Base-by-base conservation (phyloP, 495 filamentous ascomycete species). In the Lophium mytilinum region DNA sequence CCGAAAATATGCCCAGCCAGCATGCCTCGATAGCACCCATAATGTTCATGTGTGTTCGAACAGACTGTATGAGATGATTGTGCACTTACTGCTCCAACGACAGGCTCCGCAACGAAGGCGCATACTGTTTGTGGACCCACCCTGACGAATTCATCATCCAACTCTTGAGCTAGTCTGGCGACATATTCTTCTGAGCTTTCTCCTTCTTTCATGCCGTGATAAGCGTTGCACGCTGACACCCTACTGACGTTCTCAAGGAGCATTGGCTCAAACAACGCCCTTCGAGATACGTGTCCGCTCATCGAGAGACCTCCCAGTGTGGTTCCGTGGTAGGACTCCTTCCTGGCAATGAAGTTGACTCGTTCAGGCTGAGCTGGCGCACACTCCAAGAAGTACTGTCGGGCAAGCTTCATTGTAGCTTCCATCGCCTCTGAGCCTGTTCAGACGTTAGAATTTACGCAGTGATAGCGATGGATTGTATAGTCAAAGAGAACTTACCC, bases 71-170 rank as follows among this genome's bases (percentile, higher is more conserved):
- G 35, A 53, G 19, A n/a, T 21, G 37, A 33, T 21, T 17, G 37
- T 33, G 11, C 1, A 66, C 65, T 68, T 57, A 68, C 65, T 15
- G 80, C 80, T 10, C 80, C 81, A 52, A 78, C 79, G n/a, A 83
- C 75, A 3, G 88, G 82, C 65, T 94, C 89, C 1, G 83, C 82
- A 34, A 93, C 72, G 58, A 93, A 90, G 2, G 86, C 90, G 57
- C 81, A 84, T 9, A 93, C 87, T 1, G 72, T 89, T 1, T 84
- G 73, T 0, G 86, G 81, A 0, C 86, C 89, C 3, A 90, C 73
- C 24, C 78, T 74, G 58, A 82, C 74, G 63, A 95, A 91, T 60
- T 90, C 85, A 1, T 76, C 79, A 36, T 92, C 87, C 3, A 95
- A 70, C 62, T 94, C 88, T 9, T 76, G 66, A 0, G 76, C 79